Conservation (phyloP, 768 basidiomycete genomes). For the Rhizopogon salebrosus region DNA sequence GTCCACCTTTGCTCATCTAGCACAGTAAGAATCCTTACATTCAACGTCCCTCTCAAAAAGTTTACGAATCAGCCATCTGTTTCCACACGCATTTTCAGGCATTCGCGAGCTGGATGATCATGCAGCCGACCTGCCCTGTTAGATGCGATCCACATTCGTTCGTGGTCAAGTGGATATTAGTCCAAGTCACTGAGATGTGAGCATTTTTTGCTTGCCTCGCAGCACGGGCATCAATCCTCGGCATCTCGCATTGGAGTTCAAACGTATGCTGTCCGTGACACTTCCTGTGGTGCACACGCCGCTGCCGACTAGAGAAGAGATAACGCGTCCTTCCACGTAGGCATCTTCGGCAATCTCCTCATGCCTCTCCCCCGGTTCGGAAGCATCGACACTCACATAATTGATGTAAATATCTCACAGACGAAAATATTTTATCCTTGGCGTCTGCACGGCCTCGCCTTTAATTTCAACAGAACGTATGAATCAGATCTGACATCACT, state of each 20-base stretch:
- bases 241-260: neutral
- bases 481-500: neutral
- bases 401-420: neutral
- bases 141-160: neutral
- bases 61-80: neutral
- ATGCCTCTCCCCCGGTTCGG: neutral
- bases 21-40: neutral
- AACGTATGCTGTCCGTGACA: neutral
- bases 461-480: neutral
- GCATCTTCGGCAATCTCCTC: neutral
- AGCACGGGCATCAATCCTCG: neutral
- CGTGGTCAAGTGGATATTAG: neutral
- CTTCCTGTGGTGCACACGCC: neutral
- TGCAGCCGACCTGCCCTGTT: neutral
- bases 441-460: neutral
- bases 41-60: too few relatives aligned
- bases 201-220: neutral
- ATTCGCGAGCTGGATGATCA: neutral
- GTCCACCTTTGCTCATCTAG: neutral
- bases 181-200: neutral
- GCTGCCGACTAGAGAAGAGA: neutral
- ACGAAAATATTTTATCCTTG: neutral
- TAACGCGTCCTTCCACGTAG: too few relatives aligned
- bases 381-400: neutral
- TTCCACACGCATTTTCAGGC: neutral